Evolutionary conservation across 2,329 filamentous ascomycete species (phyloP).

Genomic region (Cladosporium cucumerinum): DNA sequence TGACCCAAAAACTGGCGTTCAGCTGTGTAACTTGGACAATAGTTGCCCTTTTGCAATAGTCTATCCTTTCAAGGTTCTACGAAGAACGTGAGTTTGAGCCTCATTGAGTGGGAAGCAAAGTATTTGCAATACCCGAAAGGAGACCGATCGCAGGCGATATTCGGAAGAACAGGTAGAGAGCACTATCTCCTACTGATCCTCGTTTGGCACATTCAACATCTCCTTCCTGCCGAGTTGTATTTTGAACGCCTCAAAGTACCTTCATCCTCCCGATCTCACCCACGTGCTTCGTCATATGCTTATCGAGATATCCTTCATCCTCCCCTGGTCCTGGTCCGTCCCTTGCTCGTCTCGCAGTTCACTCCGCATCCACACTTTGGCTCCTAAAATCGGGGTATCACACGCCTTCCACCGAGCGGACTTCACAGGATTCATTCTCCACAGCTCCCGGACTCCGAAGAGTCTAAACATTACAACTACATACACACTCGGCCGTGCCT

Average conservation of each 20-base stretch:
- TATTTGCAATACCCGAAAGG: neutral
- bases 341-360: neutral
- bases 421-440: neutral
- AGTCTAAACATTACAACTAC: neutral
- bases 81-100: neutral
- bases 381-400: neutral
- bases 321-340: neutral
- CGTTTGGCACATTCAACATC: neutral
- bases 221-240: neutral
- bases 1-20: neutral
- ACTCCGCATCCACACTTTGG: neutral
- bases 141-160: neutral
- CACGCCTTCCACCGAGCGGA: neutral
- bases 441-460: constrained; percentile 1
- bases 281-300: neutral
- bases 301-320: neutral
- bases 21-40: neutral
- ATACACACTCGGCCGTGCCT: neutral
- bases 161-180: neutral
- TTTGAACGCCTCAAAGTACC: neutral
- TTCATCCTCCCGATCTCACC: neutral
- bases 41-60: neutral
- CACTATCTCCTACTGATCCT: neutral
- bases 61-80: neutral
- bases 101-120: neutral